These are phyloP conservation scores for Eucalyptus sp. DNA, from an alignment of 345 rosid genomes.

Conservation along the genomic window DNA sequence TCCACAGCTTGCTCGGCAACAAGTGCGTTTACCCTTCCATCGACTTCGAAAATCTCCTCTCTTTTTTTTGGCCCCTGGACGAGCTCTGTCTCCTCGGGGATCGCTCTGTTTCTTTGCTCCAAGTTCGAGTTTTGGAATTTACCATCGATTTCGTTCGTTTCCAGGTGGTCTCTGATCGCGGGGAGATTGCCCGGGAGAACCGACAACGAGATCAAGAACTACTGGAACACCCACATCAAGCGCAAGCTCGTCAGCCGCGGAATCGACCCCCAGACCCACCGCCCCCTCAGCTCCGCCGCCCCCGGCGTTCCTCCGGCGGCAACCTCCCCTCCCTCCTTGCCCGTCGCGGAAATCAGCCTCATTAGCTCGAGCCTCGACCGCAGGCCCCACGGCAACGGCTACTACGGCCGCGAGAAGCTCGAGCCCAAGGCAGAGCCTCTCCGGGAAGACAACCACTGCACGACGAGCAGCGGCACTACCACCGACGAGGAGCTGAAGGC, in stretches of 20 bases:
- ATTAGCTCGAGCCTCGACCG: neutral
- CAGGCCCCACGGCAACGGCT: neutral
- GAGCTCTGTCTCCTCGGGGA: neutral
- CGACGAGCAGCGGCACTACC: slow-evolving; percentile 37
- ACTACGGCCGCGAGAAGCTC: neutral
- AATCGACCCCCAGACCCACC: slow-evolving; percentile 42
- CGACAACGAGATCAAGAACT: slow-evolving; percentile 43
- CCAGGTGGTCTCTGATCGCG: slow-evolving; percentile 43
- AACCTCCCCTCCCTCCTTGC: neutral
- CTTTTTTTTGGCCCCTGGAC: neutral
- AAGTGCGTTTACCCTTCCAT: slow-evolving; percentile 2
- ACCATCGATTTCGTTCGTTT: neutral
- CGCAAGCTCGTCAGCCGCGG: slow-evolving; percentile 33
- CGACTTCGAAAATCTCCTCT: neutral
- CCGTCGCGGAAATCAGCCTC: neutral
- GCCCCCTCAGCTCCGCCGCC: slow-evolving; percentile 13
- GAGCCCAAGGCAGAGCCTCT: slow-evolving; percentile 6
- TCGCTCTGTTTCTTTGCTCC: neutral
- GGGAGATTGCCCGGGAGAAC: slow-evolving; percentile 43
- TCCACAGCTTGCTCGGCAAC: slow-evolving; percentile 38
- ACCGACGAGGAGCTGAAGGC: slow-evolving; percentile 37
- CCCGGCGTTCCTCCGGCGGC: neutral
- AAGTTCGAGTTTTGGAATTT: neutral
- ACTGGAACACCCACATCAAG: slow-evolving; percentile 49
- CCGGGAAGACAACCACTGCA: slow-evolving; percentile 26